Evolutionary conservation across 177 flowering plant genomes (phyloP).

Genomic region (Vitis hybrid): DNA sequence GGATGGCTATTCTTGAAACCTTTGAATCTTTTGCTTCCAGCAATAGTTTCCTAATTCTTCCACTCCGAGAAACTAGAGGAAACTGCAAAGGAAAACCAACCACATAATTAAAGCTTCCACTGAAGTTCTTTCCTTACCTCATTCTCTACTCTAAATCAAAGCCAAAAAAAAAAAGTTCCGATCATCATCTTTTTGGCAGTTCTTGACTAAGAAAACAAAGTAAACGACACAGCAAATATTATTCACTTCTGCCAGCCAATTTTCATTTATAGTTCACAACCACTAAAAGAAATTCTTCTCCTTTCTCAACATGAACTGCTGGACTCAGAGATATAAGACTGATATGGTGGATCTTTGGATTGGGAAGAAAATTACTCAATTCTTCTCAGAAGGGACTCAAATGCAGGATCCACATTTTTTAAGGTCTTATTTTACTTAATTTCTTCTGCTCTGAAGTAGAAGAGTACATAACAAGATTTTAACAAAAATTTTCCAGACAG

Average conservation of each 20-base stretch:
- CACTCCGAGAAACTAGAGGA: slow-evolving; percentile 82
- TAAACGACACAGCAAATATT: not conserved
- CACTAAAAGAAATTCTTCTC: not conserved
- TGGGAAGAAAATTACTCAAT: not conserved
- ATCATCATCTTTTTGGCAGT: too few species aligned
- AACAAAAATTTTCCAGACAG: not conserved
- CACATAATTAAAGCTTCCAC: slow-evolving; percentile 9
- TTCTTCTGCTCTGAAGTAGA: not conserved
- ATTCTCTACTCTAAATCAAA: too few species aligned
- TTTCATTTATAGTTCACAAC: not conserved
- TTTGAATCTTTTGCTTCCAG: slow-evolving; percentile 81
- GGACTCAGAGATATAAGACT: not conserved
- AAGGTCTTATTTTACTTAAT: not conserved
- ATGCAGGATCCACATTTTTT: not conserved
- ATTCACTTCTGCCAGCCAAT: too few species aligned
- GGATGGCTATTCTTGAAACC: slow-evolving; percentile 49
- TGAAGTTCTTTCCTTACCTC: not conserved
- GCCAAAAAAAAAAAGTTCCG: too few species aligned
- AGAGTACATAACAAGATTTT: not conserved
- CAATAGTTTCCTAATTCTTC: slow-evolving; percentile 68
- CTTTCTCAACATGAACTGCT: not conserved
- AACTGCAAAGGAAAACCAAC: slow-evolving; percentile 52
- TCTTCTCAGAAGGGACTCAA: not conserved
- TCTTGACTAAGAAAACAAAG: too few species aligned
- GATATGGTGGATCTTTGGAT: not conserved